A percentile compares a stretch with the other conserved stretches of the same genome.
These are phyloP conservation scores for Yarrowia divulgata DNA, from an alignment of 805 yeast genomes.

Conservation along the genomic window DNA sequence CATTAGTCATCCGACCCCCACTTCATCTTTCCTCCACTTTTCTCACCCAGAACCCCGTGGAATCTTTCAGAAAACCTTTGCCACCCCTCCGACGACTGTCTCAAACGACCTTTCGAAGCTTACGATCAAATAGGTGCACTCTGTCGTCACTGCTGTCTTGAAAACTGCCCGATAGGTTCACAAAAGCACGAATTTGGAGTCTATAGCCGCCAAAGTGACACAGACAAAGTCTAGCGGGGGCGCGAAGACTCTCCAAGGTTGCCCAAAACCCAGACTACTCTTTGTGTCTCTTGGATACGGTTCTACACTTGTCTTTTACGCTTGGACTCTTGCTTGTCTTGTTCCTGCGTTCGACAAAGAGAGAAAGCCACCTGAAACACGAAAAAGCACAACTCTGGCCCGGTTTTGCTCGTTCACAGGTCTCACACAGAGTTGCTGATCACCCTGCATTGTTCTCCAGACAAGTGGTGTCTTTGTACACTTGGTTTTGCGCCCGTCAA, in stretches of 20 bases:
- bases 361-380: neutral
- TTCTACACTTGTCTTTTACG: neutral
- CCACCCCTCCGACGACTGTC: neutral
- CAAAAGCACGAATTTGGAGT: neutral
- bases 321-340: too few relatives aligned
- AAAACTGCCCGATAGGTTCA: neutral
- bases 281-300: neutral
- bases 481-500: too few relatives aligned
- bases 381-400: neutral
- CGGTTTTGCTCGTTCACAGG: neutral
- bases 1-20: too few relatives aligned
- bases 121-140: neutral
- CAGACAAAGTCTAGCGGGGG: neutral
- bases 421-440: too few relatives aligned
- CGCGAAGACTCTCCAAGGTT: slow-evolving; percentile 4
- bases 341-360: slow-evolving; percentile 19
- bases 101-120: neutral
- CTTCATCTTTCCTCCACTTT: neutral
- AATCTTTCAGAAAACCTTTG: neutral
- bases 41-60: too few relatives aligned
- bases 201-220: neutral
- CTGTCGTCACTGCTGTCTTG: too few relatives aligned
- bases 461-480: too few relatives aligned
- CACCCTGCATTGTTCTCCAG: too few relatives aligned
- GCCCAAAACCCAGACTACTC: neutral